Conservation (phyloP, 805 yeast species). For the Torulaspora quercuum region DNA sequence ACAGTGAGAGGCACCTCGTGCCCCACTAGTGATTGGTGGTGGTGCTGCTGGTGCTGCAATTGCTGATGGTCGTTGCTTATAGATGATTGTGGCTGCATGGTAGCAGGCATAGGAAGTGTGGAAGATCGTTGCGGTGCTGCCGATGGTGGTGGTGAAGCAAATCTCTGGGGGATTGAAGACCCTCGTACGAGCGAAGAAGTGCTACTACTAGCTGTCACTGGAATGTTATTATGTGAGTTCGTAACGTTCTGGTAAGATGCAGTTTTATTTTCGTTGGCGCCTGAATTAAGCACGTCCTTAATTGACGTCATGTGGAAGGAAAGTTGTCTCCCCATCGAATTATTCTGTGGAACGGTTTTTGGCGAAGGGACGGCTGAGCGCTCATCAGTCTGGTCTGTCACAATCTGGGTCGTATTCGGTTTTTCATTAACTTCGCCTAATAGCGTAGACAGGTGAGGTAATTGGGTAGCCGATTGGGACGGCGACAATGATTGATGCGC, state of each 20-base stretch:
- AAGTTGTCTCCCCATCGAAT: constrained; percentile 8
- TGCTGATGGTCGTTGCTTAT: constrained; percentile 1
- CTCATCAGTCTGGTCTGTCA: constrained; percentile 5
- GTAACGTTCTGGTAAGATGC: not conserved
- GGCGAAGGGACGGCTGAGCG: constrained; percentile 17
- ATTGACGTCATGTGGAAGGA: constrained; percentile 23
- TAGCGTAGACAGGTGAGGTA: constrained; percentile 34
- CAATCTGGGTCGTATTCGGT: constrained; percentile 6
- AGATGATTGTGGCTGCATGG: not conserved
- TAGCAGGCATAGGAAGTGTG: constrained; percentile 3
- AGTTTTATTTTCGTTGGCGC: not conserved
- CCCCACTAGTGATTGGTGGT: too few species aligned
- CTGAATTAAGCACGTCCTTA: constrained; percentile 17
- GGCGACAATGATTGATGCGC: constrained; percentile 5
- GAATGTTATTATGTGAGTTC: constrained; percentile 1
- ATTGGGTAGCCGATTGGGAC: constrained; percentile 18
- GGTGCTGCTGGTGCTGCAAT: constrained; percentile 15
- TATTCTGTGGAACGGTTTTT: constrained; percentile 9
- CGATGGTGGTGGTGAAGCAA: constrained; percentile 13
- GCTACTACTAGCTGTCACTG: constrained; percentile 8
- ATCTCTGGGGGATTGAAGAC: constrained; percentile 8
- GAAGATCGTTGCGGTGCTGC: constrained; percentile 7
- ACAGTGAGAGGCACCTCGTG: constrained; percentile 23
- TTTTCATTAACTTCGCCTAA: constrained; percentile 10
- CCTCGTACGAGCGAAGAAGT: constrained; percentile 14